Conservation (phyloP, 2,329 filamentous ascomycete genomes). For the Dothistroma pini region DNA sequence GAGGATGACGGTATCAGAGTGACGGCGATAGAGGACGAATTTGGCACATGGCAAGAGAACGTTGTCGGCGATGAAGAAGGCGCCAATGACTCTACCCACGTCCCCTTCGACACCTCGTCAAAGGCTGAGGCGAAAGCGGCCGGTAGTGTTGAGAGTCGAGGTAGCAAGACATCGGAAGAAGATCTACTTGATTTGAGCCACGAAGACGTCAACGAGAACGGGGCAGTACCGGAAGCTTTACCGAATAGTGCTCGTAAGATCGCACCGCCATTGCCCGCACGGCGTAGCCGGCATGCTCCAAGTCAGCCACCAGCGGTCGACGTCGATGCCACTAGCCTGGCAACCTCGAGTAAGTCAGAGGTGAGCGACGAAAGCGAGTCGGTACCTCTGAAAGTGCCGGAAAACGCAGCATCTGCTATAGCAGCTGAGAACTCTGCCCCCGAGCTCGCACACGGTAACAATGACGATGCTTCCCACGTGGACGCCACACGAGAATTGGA, state of each 20-base stretch:
- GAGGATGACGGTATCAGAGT: not conserved
- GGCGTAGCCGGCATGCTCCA: not conserved
- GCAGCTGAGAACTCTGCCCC: conserved; percentile 15
- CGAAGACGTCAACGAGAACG: not conserved
- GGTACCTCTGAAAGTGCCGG: conserved; percentile 11
- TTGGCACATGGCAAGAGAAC: conserved; percentile 23
- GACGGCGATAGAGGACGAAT: conserved; percentile 15
- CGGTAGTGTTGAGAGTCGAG: not conserved
- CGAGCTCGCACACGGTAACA: conserved; percentile 10
- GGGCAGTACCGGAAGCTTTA: not conserved
- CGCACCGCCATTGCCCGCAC: conserved; percentile 15
- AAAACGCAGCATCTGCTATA: conserved; percentile 12
- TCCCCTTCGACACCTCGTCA: not conserved
- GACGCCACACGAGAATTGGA: conserved; percentile 8
- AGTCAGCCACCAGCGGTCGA: not conserved
- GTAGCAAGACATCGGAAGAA: not conserved
- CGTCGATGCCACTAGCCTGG: not conserved
- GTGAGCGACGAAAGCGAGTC: not conserved
- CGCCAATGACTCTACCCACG: not conserved
- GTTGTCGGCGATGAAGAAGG: not conserved
- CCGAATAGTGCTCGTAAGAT: not conserved
- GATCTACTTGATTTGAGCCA: conserved; percentile 1
- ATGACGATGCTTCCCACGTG: conserved; percentile 4
- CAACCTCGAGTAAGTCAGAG: not conserved
- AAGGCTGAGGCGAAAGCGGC: not conserved